Percentiles rank a stretch among this genome's conserved stretches.
Evolutionary conservation across 169 alveolate genomes (phyloP).

Genomic region (Cryptosporidium andersoni): DNA sequence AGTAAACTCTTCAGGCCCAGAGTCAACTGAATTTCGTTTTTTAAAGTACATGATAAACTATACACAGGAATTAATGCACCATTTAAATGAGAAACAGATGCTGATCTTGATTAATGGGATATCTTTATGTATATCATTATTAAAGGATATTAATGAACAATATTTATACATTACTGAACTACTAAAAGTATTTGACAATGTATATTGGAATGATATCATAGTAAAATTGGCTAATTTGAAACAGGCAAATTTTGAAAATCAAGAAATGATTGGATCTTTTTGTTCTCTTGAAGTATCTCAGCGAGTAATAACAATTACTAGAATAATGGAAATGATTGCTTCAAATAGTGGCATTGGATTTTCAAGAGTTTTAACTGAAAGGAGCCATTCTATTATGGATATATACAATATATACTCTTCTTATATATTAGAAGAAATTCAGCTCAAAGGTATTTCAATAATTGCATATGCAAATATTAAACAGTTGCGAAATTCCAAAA

Average conservation of each 20-base stretch:
- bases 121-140: conserved; percentile 39
- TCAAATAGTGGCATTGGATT: conserved; percentile 65
- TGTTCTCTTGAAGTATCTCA: conserved; percentile 65
- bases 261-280: conserved; percentile 9
- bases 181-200: conserved; percentile 21
- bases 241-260: conserved; percentile 4
- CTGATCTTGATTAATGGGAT: conserved; percentile 58
- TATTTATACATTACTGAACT: conserved; percentile 44
- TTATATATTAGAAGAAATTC: conserved; percentile 23
- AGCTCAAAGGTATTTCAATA: conserved; percentile 30
- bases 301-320: conserved; percentile 14
- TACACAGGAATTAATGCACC: conserved; percentile 62
- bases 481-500: conserved; percentile 60
- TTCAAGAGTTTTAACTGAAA: conserved; percentile 58
- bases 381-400: conserved; percentile 36
- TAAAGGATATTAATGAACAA: conserved; percentile 56
- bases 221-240: conserved; percentile 9
- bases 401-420: conserved; percentile 38
- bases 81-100: conserved; percentile 56
- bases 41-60: conserved; percentile 53
- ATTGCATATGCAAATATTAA: conserved; percentile 44
- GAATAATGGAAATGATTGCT: conserved; percentile 69
- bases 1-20: conserved; percentile 5
- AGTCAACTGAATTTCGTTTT: conserved; percentile 17
- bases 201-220: conserved; percentile 55